A percentile compares a stretch with the other conserved stretches of the same genome.
These are phyloP conservation scores for Coprinopsis cinerea DNA, from an alignment of 768 basidiomycete species.

Conservation along the genomic window DNA sequence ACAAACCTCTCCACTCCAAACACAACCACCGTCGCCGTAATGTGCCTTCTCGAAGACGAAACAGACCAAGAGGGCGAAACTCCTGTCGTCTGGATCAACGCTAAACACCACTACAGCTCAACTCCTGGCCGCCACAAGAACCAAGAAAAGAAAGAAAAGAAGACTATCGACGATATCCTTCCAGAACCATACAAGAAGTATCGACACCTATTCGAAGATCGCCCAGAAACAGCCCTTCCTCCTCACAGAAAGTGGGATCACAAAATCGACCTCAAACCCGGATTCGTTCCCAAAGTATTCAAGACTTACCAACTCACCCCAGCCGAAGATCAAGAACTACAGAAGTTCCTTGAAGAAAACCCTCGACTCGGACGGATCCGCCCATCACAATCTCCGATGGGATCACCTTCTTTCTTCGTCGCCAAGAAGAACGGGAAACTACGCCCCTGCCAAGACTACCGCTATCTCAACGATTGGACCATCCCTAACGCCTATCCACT, in stretches of 20 bases:
- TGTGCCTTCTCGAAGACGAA: too few relatives aligned
- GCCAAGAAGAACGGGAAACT: not conserved
- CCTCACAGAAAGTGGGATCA: too few relatives aligned
- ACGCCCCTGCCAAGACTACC: too few relatives aligned
- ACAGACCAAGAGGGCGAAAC: not conserved
- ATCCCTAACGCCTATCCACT: too few relatives aligned
- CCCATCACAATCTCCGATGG: not conserved
- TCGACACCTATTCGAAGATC: not conserved
- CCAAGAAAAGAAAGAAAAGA: not conserved
- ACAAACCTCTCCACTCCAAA: too few relatives aligned
- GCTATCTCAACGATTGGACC: too few relatives aligned
- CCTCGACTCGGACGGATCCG: not conserved
- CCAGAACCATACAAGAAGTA: not conserved
- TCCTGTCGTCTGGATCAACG: not conserved
- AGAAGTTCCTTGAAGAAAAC: too few relatives aligned
- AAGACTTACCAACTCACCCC: too few relatives aligned
- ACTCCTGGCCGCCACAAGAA: not conserved
- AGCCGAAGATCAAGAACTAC: too few relatives aligned
- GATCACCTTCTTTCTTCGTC: not conserved
- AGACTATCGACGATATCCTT: not conserved
- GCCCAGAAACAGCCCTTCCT: not conserved
- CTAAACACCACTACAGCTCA: not conserved
- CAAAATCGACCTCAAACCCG: too few relatives aligned
- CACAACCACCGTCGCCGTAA: too few relatives aligned
- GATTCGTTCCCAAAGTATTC: too few relatives aligned